Conservation (phyloP, 1,284 basidiomycete genomes). For the Cystobasidium pallidum region DNA sequence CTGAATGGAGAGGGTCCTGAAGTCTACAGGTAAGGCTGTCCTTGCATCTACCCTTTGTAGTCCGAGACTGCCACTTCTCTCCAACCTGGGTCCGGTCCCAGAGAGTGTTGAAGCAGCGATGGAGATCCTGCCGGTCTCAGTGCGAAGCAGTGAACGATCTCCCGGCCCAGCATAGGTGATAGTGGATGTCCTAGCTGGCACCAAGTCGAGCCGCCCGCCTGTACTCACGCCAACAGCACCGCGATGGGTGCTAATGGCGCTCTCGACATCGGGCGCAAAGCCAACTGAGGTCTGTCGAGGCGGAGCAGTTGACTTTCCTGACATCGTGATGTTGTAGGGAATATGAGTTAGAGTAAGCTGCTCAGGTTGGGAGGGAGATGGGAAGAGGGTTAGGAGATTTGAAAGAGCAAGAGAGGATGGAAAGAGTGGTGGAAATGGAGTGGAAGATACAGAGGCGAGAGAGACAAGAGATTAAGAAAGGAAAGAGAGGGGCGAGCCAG, state of each 20-base stretch:
- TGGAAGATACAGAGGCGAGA: background rate
- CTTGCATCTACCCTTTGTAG: constrained; percentile 9
- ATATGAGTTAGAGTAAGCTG: background rate
- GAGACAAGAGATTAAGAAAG: background rate
- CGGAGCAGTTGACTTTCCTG: background rate
- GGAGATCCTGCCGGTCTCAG: constrained; percentile 40
- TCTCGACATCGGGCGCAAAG: constrained; percentile 32
- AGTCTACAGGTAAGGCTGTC: constrained; percentile 50
- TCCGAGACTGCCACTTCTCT: background rate
- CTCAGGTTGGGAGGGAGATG: background rate
- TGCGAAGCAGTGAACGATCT: constrained; percentile 38
- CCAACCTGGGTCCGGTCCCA: constrained; percentile 21
- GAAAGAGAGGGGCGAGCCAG: background rate
- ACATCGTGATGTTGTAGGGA: constrained; percentile 3
- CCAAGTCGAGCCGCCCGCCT: background rate
- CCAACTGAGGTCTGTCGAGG: constrained; percentile 13
- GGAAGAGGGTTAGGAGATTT: background rate
- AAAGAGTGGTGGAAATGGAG: background rate
- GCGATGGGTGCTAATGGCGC: background rate
- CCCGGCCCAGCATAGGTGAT: constrained; percentile 15
- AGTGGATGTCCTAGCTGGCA: background rate
- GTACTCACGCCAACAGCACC: background rate
- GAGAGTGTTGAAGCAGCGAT: constrained; percentile 23
- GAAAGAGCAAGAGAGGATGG: background rate
- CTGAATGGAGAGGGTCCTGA: constrained; percentile 50